Evolutionary conservation across 176 grass and related monocot species (phyloP).

Genomic region (Paspalum vaginatum): DNA sequence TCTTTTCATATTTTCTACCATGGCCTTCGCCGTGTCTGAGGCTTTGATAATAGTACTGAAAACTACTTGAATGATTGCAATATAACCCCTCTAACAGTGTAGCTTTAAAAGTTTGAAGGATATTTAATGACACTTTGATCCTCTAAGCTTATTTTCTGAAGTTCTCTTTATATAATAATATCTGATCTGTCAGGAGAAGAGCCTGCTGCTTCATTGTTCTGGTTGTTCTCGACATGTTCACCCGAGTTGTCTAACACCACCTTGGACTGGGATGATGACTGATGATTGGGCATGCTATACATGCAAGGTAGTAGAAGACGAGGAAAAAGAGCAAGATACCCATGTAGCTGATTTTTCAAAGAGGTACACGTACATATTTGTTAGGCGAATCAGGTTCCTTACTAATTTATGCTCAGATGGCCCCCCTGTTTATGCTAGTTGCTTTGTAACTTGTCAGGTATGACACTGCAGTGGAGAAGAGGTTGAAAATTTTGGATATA

Average conservation of each 20-base stretch:
- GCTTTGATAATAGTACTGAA: constrained; percentile 1
- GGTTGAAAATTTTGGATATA: constrained; percentile 78
- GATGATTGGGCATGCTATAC: constrained; percentile 97
- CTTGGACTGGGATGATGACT: constrained; percentile 77
- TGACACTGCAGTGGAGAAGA: constrained; percentile 67
- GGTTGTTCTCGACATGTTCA: constrained; percentile 89
- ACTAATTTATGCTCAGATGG: constrained; percentile 26
- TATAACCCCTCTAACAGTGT: constrained; percentile 18
- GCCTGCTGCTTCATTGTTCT: constrained; percentile 88
- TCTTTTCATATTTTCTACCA: constrained; percentile 19
- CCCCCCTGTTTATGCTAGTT: constrained; percentile 37
- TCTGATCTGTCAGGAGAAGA: constrained; percentile 72
- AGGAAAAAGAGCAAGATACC: constrained; percentile 70
- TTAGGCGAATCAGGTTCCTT: constrained; percentile 25
- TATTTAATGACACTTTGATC: constrained; percentile 1
- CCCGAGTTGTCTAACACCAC: constrained; percentile 83
- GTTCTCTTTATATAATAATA: constrained; percentile 15
- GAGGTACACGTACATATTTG: constrained; percentile 65
- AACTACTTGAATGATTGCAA: constrained; percentile 21
- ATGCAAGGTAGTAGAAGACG: constrained; percentile 77
- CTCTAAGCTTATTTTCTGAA: constrained; percentile 17
- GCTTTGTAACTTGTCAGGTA: constrained; percentile 59
- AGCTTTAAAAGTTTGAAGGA: background rate
- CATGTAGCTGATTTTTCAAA: constrained; percentile 83
- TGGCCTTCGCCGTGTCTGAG: background rate